These are phyloP conservation scores for Pseudofabraea citricarpa DNA, from an alignment of 2,329 filamentous ascomycete species.

Conservation along the genomic window DNA sequence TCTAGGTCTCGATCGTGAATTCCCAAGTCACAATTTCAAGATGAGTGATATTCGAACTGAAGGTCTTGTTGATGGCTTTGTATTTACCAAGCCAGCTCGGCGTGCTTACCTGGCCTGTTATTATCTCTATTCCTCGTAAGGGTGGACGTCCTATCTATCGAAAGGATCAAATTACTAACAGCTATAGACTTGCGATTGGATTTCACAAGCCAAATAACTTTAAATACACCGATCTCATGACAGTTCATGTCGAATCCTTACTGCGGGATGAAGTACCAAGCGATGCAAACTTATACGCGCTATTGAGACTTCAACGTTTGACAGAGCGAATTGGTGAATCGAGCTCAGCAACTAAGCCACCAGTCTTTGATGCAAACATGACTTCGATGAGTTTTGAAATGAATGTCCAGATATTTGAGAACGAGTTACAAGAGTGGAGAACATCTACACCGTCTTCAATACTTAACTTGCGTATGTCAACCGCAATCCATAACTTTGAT, in stretches of 20 bases:
- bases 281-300: conserved; percentile 8
- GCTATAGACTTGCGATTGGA: conserved; percentile 10
- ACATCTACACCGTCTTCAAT: conserved; percentile 10
- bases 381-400: conserved; percentile 17
- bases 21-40: conserved; percentile 14
- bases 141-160: not conserved
- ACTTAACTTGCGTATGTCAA: conserved; percentile 12
- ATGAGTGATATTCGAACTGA: conserved; percentile 11
- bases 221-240: conserved; percentile 19
- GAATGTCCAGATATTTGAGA: conserved; percentile 19
- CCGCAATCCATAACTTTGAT: no score
- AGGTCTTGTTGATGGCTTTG: conserved; percentile 12
- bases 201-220: conserved; percentile 22
- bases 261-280: conserved; percentile 7
- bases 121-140: conserved; percentile 25
- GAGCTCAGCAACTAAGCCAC: conserved; percentile 3
- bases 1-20: conserved; percentile 23
- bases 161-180: not conserved
- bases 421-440: conserved; percentile 20
- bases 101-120: conserved; percentile 26
- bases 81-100: conserved; percentile 19
- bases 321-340: conserved; percentile 12
- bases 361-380: conserved; percentile 8
- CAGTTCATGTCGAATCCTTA: conserved; percentile 10
- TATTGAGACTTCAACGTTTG: conserved; percentile 18